phyloP scores from a whole-genome alignment of 306 rosid species.

The Biancaea sappan region DNA sequence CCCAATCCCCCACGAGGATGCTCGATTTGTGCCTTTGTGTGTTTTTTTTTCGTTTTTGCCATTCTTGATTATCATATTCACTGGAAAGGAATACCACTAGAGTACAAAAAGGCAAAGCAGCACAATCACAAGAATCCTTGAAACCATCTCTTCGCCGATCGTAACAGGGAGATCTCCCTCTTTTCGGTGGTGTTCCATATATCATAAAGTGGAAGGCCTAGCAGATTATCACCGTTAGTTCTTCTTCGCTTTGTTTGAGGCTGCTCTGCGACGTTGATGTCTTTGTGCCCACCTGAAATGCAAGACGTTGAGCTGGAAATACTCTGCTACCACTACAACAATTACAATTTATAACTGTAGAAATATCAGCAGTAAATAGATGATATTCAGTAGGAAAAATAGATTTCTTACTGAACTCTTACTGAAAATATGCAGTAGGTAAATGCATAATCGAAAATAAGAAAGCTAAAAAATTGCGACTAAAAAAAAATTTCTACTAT shows the following conservation, averaged over 20 bases:
- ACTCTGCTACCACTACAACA: too few species aligned
- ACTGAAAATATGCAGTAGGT: too few species aligned
- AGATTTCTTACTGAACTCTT: too few species aligned
- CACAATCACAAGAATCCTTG: constrained; percentile 49
- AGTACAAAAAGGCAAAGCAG: constrained; percentile 48
- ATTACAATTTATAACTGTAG: too few species aligned
- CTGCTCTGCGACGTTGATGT: neutral
- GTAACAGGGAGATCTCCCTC: constrained; percentile 34
- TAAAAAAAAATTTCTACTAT: too few species aligned
- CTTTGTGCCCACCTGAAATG: constrained; percentile 1
- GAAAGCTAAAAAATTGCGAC: too few species aligned
- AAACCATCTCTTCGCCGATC: constrained; percentile 40
- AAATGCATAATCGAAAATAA: too few species aligned
- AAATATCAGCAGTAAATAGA: too few species aligned
- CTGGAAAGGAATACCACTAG: neutral
- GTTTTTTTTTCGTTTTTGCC: too few species aligned
- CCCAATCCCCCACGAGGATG: too few species aligned
- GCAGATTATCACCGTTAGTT: neutral
- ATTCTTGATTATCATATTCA: constrained; percentile 39
- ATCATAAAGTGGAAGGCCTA: constrained; percentile 45
- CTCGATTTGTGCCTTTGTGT: too few species aligned
- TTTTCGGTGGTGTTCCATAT: constrained; percentile 22
- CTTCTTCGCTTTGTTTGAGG: constrained; percentile 2
- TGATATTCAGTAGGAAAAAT: too few species aligned
- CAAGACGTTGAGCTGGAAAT: neutral